Evolutionary conservation across 2,329 filamentous ascomycete species (phyloP).

Genomic region (Fusarium sp.): DNA sequence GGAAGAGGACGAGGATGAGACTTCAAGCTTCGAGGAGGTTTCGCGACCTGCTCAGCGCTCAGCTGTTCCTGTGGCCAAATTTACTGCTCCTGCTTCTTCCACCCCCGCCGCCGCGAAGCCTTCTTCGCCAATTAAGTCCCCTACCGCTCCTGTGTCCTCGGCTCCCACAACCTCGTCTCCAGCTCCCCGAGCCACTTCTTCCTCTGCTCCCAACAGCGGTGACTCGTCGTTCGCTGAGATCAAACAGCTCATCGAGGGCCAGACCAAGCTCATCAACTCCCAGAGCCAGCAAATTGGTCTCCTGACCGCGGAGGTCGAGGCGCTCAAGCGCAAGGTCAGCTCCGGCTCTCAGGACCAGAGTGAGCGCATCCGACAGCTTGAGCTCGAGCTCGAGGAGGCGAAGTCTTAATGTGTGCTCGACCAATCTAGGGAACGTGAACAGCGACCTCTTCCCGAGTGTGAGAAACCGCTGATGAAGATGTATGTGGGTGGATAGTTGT

Average conservation of each 20-base stretch:
- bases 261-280: slow-evolving; percentile 82
- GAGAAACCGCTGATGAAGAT: slow-evolving; percentile 23
- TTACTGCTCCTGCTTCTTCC: slow-evolving; percentile 53
- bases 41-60: slow-evolving; percentile 79
- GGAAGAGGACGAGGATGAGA: slow-evolving; percentile 75
- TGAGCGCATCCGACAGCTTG: slow-evolving; percentile 76
- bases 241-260: slow-evolving; percentile 81
- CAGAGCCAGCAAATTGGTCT: slow-evolving; percentile 82
- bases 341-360: slow-evolving; percentile 71
- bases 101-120: slow-evolving; percentile 50
- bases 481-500: slow-evolving; percentile 33
- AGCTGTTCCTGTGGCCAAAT: slow-evolving; percentile 59
- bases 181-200: slow-evolving; percentile 47
- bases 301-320: slow-evolving; percentile 81
- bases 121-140: slow-evolving; percentile 53
- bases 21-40: slow-evolving; percentile 90
- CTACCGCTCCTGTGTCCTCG: slow-evolving; percentile 50
- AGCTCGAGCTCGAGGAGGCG: slow-evolving; percentile 76
- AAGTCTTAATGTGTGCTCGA: slow-evolving; percentile 62
- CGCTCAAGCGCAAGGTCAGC: slow-evolving; percentile 82
- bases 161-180: slow-evolving; percentile 49
- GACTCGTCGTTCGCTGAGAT: slow-evolving; percentile 81
- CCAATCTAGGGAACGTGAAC: slow-evolving; percentile 12
- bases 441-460: slow-evolving; percentile 11
- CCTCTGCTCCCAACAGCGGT: slow-evolving; percentile 59